These are phyloP conservation scores for Saprolegnia diclina DNA, from an alignment of 352 stramenopile genomes.

Conservation along the genomic window DNA sequence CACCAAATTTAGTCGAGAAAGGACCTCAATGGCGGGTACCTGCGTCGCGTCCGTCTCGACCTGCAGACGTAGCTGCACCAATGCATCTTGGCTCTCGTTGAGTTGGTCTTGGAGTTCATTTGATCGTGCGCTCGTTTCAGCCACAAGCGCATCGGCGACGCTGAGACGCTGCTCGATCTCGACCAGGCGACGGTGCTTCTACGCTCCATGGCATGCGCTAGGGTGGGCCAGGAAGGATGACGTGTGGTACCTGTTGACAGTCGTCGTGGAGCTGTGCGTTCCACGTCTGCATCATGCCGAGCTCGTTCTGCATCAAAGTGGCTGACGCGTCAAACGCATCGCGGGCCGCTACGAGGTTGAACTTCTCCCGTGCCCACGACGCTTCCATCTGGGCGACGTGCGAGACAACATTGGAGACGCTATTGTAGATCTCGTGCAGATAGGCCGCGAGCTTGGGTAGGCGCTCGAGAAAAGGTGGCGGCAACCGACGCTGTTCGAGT, in stretches of 20 bases:
- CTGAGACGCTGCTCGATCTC: slow-evolving; percentile 13
- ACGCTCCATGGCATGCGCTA: neutral
- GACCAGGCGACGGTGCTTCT: slow-evolving; percentile 3
- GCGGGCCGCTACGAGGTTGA: slow-evolving; percentile 33
- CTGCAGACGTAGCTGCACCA: neutral
- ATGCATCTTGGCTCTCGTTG: neutral
- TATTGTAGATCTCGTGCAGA: slow-evolving; percentile 3
- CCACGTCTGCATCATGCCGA: slow-evolving; percentile 36
- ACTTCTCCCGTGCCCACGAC: slow-evolving; percentile 41
- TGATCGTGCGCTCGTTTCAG: neutral
- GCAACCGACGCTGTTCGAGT: slow-evolving; percentile 16
- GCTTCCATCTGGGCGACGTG: slow-evolving; percentile 27
- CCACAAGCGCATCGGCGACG: neutral
- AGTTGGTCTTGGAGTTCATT: slow-evolving; percentile 10
- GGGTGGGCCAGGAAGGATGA: neutral
- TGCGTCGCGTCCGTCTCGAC: neutral
- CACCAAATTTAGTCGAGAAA: too few relatives aligned
- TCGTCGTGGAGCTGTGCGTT: slow-evolving; percentile 25
- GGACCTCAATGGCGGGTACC: neutral
- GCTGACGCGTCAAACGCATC: slow-evolving; percentile 34
- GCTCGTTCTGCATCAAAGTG: slow-evolving; percentile 35
- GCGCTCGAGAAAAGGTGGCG: slow-evolving; percentile 3
- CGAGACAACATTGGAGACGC: neutral
- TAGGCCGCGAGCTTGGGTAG: slow-evolving; percentile 13
- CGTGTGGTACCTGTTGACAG: slow-evolving; percentile 5